phyloP scores from a whole-genome alignment of 1,139 yeast species.

The Hyphopichia fennica region DNA sequence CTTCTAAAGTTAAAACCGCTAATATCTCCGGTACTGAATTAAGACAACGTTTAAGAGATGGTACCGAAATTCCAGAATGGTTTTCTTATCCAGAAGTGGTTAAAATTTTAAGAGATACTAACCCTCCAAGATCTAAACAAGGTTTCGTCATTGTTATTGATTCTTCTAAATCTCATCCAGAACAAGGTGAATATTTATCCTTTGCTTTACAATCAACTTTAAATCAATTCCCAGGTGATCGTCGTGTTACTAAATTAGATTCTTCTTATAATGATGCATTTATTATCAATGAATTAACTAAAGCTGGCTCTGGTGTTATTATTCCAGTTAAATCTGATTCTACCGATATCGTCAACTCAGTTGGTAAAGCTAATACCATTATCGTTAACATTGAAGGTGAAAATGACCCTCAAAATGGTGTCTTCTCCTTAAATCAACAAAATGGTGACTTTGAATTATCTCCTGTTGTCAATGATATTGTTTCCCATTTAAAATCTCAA shows the following conservation, averaged over 20 bases:
- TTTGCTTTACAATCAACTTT: conserved; percentile 87
- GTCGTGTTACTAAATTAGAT: conserved; percentile 72
- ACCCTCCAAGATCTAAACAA: conserved; percentile 88
- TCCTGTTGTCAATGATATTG: conserved; percentile 68
- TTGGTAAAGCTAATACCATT: conserved; percentile 37
- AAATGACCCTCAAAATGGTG: conserved; percentile 10
- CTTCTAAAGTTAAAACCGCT: conserved; percentile 71
- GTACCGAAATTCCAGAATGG: conserved; percentile 92
- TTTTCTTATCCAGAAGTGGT: conserved; percentile 97
- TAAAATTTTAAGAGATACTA: conserved; percentile 82
- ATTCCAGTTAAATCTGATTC: conserved; percentile 43
- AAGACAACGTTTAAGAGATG: conserved; percentile 83
- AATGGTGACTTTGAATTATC: conserved; percentile 21
- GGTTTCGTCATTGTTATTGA: conserved; percentile 76
- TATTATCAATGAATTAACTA: conserved; percentile 77
- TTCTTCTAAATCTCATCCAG: conserved; percentile 59
- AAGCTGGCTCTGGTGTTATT: conserved; percentile 89
- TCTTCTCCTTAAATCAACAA: conserved; percentile 9
- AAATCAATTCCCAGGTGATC: conserved; percentile 84
- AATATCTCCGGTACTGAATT: conserved; percentile 95
- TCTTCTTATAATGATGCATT: conserved; percentile 56
- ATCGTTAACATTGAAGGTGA: conserved; percentile 19
- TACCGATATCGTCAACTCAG: conserved; percentile 45
- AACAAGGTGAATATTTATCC: conserved; percentile 52
- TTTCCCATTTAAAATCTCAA: conserved; percentile 70